These are phyloP conservation scores for Moesziomyces sp. DNA, from an alignment of 1,284 basidiomycete genomes.

Conservation along the genomic window DNA sequence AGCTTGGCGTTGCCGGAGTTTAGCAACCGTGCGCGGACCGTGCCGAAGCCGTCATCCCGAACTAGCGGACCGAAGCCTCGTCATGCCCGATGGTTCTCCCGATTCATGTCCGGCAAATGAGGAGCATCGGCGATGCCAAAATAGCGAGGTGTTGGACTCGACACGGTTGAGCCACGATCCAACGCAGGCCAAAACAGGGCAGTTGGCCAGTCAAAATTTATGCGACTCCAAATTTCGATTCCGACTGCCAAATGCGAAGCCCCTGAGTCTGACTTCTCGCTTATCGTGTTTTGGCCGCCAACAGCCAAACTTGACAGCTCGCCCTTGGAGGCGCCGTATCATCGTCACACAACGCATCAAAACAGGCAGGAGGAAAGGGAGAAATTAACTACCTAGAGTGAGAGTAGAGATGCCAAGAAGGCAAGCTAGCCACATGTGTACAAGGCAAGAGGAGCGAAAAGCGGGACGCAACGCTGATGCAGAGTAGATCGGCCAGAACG, in stretches of 20 bases:
- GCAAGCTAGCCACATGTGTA: too few relatives aligned
- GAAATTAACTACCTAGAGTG: not conserved
- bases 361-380: not conserved
- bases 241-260: conserved; percentile 5
- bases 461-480: conserved; percentile 6
- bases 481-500: conserved; percentile 34
- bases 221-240: not conserved
- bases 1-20: not conserved
- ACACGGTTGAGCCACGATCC: conserved; percentile 10
- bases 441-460: too few relatives aligned
- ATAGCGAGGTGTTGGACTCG: not conserved
- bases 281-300: conserved; percentile 12
- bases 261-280: conserved; percentile 16
- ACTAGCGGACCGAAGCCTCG: not conserved
- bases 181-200: not conserved
- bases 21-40: not conserved
- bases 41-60: not conserved
- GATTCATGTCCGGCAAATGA: too few relatives aligned
- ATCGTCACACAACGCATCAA: not conserved
- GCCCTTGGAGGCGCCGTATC: not conserved
- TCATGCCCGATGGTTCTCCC: not conserved
- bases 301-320: conserved; percentile 37
- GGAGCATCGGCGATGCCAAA: not conserved
- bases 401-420: not conserved
- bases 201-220: not conserved